A percentile compares a stretch with the other conserved stretches of the same genome.
These are phyloP conservation scores for Boeremia exigua DNA, from an alignment of 2,329 filamentous ascomycete species.

Conservation along the genomic window DNA sequence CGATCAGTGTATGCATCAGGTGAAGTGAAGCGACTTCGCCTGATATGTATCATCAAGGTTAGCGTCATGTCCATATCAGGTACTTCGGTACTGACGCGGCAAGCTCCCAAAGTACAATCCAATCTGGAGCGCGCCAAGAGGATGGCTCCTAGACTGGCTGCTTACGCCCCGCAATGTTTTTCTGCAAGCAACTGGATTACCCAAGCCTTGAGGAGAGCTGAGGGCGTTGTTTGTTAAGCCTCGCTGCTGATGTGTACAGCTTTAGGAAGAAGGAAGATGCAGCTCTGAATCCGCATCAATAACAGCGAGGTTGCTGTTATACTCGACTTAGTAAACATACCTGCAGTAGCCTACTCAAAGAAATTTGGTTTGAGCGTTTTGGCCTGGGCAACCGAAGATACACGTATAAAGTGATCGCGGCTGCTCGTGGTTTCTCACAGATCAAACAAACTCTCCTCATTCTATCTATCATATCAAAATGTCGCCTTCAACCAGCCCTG, in stretches of 20 bases:
- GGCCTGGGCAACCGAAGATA: too few species aligned
- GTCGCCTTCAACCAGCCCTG: neutral
- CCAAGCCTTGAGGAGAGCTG: neutral
- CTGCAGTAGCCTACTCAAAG: neutral
- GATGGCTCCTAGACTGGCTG: neutral
- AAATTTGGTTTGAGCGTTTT: neutral
- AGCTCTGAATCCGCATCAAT: neutral
- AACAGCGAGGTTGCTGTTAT: neutral
- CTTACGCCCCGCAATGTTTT: neutral
- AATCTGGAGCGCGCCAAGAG: neutral
- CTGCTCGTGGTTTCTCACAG: too few species aligned
- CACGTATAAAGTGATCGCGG: too few species aligned
- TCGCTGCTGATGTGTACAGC: too few species aligned
- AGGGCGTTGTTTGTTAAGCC: neutral
- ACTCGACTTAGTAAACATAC: neutral
- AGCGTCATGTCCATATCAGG: neutral
- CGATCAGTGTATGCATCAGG: neutral
- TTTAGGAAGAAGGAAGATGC: neutral
- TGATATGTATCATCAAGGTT: neutral
- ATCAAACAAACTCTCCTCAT: too few species aligned
- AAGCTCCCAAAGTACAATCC: neutral
- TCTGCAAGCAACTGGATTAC: neutral
- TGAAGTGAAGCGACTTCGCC: neutral
- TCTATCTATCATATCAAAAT: neutral
- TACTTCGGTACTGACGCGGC: neutral